phyloP scores from a whole-genome alignment of 306 rosid genomes.

The Castanopsis chinensis region DNA sequence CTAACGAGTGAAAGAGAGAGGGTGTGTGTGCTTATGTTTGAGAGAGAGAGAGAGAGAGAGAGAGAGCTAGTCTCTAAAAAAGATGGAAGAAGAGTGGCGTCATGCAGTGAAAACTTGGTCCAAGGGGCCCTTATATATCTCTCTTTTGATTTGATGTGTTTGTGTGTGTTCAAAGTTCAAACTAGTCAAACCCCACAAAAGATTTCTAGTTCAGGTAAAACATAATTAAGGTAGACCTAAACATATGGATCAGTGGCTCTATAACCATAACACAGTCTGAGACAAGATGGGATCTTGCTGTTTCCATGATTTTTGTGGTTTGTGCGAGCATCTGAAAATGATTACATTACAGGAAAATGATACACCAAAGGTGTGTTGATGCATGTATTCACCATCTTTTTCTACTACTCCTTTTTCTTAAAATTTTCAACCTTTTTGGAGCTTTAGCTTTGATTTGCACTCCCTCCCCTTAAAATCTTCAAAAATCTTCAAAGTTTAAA shows the following conservation, averaged over 20 bases:
- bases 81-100: background rate
- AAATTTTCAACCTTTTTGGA: constrained; percentile 25
- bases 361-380: background rate
- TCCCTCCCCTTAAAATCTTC: constrained; percentile 12
- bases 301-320: background rate
- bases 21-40: constrained; percentile 10
- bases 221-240: background rate
- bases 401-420: background rate
- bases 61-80: background rate
- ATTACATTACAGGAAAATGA: background rate
- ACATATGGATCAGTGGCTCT: background rate
- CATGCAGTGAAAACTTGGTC: constrained; percentile 1
- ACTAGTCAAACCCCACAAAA: constrained; percentile 25
- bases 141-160: constrained; percentile 23
- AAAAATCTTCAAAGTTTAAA: constrained; percentile 31
- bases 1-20: background rate
- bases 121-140: background rate
- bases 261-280: background rate
- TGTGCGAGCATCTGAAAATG: background rate
- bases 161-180: constrained; percentile 8
- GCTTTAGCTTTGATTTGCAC: constrained; percentile 16
- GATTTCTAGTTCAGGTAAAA: constrained; percentile 21
- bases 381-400: background rate
- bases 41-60: background rate
- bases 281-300: background rate